A percentile compares a stretch with the other conserved stretches of the same genome.
These are phyloP conservation scores for Cyamopsis tetragonoloba DNA, from an alignment of 306 rosid genomes.

Conservation along the genomic window DNA sequence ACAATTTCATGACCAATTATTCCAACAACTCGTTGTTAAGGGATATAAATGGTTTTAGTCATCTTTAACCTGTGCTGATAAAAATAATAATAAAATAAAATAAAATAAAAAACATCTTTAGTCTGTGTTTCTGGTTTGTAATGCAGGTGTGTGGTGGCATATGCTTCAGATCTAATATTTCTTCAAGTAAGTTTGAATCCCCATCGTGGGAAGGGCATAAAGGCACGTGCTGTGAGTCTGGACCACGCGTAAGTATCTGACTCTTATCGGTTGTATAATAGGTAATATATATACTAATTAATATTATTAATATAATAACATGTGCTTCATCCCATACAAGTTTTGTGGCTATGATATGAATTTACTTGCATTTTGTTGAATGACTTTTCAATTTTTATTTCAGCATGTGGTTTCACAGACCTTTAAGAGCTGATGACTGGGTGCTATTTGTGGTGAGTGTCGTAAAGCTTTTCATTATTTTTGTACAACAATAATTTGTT, in stretches of 20 bases:
- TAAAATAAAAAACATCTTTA: too few species aligned
- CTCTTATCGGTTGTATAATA: background rate
- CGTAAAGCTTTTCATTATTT: background rate
- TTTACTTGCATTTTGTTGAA: background rate
- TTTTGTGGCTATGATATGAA: background rate
- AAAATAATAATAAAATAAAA: too few species aligned
- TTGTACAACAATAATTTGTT: background rate
- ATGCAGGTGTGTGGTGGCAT: conserved; percentile 93
- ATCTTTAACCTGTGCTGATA: too few species aligned
- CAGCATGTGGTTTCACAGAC: conserved; percentile 95
- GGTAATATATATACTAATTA: conserved; percentile 9
- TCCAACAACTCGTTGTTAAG: background rate
- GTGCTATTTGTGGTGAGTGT: conserved; percentile 65
- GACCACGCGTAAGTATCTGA: conserved; percentile 82
- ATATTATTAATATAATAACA: conserved; percentile 4
- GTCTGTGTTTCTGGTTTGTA: conserved; percentile 5
- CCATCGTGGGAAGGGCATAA: conserved; percentile 62
- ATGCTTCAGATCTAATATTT: conserved; percentile 81
- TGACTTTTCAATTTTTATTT: conserved; percentile 15
- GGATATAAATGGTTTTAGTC: background rate
- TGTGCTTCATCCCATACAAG: background rate
- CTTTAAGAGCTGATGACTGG: conserved; percentile 92
- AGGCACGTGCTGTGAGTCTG: conserved; percentile 67
- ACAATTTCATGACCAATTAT: background rate
- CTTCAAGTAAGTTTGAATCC: conserved; percentile 73